Evolutionary conservation across 805 yeast genomes (phyloP).

Genomic region (Nakazawaea anatomiae): DNA sequence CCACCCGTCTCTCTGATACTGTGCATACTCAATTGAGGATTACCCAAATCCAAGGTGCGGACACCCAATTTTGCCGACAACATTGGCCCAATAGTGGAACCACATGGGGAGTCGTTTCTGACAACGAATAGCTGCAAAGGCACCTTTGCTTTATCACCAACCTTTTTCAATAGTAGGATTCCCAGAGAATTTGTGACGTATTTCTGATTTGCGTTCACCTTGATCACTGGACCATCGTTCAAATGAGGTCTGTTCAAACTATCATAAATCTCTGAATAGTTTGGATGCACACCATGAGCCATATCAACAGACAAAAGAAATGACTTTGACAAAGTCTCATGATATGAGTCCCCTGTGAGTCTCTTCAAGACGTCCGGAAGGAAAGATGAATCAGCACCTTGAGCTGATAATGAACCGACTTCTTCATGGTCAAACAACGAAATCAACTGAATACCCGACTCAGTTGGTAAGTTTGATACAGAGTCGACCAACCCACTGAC

Average conservation of each 20-base stretch:
- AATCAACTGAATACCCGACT: conserved; percentile 61
- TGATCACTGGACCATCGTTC: conserved; percentile 89
- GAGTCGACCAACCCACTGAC: conserved; percentile 60
- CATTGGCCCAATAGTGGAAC: conserved; percentile 95
- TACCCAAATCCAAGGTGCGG: conserved; percentile 84
- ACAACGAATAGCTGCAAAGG: conserved; percentile 93
- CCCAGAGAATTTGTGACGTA: conserved; percentile 94
- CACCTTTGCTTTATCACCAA: conserved; percentile 62
- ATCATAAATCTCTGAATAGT: conserved; percentile 75
- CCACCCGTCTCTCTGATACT: conserved; percentile 92
- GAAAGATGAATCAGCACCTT: conserved; percentile 94
- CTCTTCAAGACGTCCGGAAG: conserved; percentile 74
- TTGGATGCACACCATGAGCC: conserved; percentile 97
- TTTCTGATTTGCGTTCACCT: conserved; percentile 91
- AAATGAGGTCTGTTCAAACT: conserved; percentile 70
- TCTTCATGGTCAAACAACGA: conserved; percentile 96
- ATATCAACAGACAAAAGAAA: conserved; percentile 90
- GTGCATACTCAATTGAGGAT: conserved; percentile 91
- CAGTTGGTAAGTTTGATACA: conserved; percentile 31
- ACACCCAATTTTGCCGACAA: conserved; percentile 83
- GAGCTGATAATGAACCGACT: conserved; percentile 88
- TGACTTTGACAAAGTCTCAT: conserved; percentile 65
- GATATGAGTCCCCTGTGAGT: conserved; percentile 45
- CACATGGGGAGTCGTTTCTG: conserved; percentile 89
- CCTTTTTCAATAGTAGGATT: conserved; percentile 63